phyloP scores from a whole-genome alignment of 345 rosid species.

The Brassica nigra region DNA sequence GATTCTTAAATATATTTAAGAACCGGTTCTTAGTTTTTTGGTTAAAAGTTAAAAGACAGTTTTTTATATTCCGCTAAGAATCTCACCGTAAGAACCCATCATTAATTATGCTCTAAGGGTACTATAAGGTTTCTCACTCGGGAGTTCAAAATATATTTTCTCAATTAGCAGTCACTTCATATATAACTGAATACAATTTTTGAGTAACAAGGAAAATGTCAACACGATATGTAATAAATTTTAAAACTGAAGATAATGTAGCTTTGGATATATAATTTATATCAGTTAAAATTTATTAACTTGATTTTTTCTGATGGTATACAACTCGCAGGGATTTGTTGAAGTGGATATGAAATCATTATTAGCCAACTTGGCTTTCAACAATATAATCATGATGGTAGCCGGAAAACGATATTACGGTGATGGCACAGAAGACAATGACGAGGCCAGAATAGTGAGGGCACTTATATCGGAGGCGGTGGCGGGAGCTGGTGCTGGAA shows the following conservation, averaged over 20 bases:
- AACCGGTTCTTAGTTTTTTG: too few species aligned
- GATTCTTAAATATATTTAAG: too few species aligned
- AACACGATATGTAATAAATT: neutral
- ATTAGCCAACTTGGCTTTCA: constrained; percentile 43
- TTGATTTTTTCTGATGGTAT: neutral
- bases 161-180: neutral
- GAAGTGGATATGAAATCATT: constrained; percentile 48
- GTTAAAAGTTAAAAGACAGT: too few species aligned
- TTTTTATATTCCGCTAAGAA: too few species aligned
- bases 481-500: constrained; percentile 32
- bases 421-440: constrained; percentile 33
- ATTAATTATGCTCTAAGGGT: too few species aligned
- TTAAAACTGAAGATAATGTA: neutral
- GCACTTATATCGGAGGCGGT: constrained; percentile 43
- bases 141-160: neutral
- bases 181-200: neutral
- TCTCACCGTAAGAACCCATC: too few species aligned
- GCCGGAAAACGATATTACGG: constrained; percentile 55
- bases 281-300: neutral
- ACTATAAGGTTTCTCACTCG: neutral
- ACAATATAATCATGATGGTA: constrained; percentile 49
- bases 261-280: neutral
- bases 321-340: constrained; percentile 24
- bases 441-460: constrained; percentile 46
- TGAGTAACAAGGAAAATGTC: neutral